Evolutionary conservation across 306 rosid genomes (phyloP).

Genomic region (Quercus wislizeni): DNA sequence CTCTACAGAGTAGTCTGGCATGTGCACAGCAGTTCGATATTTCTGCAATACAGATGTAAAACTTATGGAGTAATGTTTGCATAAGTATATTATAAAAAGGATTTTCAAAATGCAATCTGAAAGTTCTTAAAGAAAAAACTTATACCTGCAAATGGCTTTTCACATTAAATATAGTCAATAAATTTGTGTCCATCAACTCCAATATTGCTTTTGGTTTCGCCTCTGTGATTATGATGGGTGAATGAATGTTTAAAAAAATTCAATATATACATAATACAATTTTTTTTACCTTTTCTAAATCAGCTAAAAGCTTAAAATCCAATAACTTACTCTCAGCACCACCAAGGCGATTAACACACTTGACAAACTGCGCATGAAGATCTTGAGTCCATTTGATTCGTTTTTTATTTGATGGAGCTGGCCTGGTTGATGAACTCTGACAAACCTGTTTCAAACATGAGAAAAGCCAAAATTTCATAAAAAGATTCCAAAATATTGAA

Average conservation of each 20-base stretch:
- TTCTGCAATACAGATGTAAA: background rate
- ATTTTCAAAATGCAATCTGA: background rate
- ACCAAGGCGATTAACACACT: conserved; percentile 36
- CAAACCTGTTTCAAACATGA: background rate
- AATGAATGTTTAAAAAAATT: conserved; percentile 1
- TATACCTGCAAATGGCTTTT: conserved; percentile 57
- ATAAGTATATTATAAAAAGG: background rate
- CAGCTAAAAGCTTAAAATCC: background rate
- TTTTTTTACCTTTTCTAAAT: background rate
- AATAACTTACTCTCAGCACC: conserved; percentile 44
- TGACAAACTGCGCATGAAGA: conserved; percentile 39
- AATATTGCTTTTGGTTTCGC: conserved; percentile 52
- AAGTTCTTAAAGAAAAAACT: background rate
- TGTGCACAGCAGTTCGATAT: background rate
- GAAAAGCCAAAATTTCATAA: background rate
- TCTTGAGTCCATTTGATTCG: conserved; percentile 44
- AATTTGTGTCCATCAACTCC: conserved; percentile 42
- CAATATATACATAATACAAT: too few relatives aligned
- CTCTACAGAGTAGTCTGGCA: background rate
- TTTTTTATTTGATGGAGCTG: conserved; percentile 25
- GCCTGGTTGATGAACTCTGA: conserved; percentile 18
- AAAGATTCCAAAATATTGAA: background rate
- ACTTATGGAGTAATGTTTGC: background rate
- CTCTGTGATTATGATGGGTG: conserved; percentile 15
- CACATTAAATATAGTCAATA: conserved; percentile 42